Percentiles rank a stretch among this genome's conserved stretches.
phyloP scores from a whole-genome alignment of 768 basidiomycete species.

The Mycena olivaceomarginata region DNA sequence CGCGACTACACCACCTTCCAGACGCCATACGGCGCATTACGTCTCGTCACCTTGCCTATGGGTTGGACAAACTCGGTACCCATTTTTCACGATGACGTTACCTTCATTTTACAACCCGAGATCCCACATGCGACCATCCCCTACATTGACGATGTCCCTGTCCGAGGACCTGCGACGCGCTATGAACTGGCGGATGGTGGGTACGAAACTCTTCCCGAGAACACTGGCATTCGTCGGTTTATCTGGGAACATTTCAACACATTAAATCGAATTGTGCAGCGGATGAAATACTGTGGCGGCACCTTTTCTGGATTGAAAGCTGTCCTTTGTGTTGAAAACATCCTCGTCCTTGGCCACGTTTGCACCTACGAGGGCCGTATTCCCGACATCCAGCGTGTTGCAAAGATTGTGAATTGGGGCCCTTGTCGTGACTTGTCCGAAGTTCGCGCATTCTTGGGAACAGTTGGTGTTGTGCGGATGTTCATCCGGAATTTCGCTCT shows the following conservation, averaged over 20 bases:
- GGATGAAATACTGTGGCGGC: conserved; percentile 35
- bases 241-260: conserved; percentile 59
- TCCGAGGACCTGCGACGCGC: conserved; percentile 12
- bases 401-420: conserved; percentile 50
- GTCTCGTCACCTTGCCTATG: conserved; percentile 51
- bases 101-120: neutral
- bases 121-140: conserved; percentile 26
- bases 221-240: conserved; percentile 53
- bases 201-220: conserved; percentile 47
- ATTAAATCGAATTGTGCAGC: conserved; percentile 58
- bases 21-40: conserved; percentile 46
- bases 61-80: conserved; percentile 48
- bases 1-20: conserved; percentile 56
- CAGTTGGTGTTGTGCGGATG: conserved; percentile 49
- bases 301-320: conserved; percentile 50
- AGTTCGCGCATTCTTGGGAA: conserved; percentile 54
- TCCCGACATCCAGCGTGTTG: conserved; percentile 48
- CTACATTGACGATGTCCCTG: conserved; percentile 35
- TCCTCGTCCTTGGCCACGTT: conserved; percentile 55
- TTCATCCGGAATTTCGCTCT: conserved; percentile 56
- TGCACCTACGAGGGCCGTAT: conserved; percentile 57
- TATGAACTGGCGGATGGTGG: neutral
- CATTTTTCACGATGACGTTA: too few species aligned
- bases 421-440: conserved; percentile 32
- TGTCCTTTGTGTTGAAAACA: conserved; percentile 38